Evolutionary conservation across 192 early-diverging fungal species (phyloP).

Genomic region (Coemansia sp.): DNA sequence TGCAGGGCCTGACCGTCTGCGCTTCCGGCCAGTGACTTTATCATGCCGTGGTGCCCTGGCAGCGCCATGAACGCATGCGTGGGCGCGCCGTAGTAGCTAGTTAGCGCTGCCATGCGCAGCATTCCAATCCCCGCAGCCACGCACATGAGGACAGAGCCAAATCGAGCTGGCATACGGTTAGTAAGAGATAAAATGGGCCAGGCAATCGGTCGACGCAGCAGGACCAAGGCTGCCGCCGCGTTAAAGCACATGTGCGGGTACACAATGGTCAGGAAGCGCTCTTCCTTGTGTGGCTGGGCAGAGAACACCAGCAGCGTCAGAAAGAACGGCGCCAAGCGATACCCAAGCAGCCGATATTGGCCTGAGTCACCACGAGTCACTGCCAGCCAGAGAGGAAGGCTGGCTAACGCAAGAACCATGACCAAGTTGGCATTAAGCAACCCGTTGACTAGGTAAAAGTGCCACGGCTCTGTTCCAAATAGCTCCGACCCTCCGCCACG

Average conservation of each 20-base stretch:
- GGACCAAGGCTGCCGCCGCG: slow-evolving; percentile 62
- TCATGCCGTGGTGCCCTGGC: slow-evolving; percentile 17
- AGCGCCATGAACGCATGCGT: slow-evolving; percentile 55
- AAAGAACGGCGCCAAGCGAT: slow-evolving; percentile 67
- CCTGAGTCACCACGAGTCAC: background rate
- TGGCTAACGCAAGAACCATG: slow-evolving; percentile 67
- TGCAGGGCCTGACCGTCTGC: background rate
- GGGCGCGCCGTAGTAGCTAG: slow-evolving; percentile 73
- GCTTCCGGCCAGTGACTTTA: slow-evolving; percentile 7
- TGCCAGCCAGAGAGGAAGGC: slow-evolving; percentile 44
- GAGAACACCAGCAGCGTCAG: slow-evolving; percentile 75
- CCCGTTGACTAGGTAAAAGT: slow-evolving; percentile 87
- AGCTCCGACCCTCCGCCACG: slow-evolving; percentile 62
- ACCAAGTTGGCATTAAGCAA: slow-evolving; percentile 86
- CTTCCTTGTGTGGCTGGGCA: slow-evolving; percentile 94
- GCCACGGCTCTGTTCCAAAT: slow-evolving; percentile 90
- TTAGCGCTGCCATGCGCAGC: slow-evolving; percentile 65
- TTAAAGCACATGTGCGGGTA: slow-evolving; percentile 85
- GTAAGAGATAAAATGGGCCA: background rate
- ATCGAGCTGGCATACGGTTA: background rate
- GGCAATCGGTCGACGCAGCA: slow-evolving; percentile 49
- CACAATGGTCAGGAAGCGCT: slow-evolving; percentile 87
- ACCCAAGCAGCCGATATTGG: slow-evolving; percentile 36
- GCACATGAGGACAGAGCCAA: slow-evolving; percentile 47
- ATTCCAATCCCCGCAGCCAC: slow-evolving; percentile 55